Base-by-base conservation (phyloP, 1,139 yeast genomes). In the Hemisphaericaspora xylofermentans region DNA sequence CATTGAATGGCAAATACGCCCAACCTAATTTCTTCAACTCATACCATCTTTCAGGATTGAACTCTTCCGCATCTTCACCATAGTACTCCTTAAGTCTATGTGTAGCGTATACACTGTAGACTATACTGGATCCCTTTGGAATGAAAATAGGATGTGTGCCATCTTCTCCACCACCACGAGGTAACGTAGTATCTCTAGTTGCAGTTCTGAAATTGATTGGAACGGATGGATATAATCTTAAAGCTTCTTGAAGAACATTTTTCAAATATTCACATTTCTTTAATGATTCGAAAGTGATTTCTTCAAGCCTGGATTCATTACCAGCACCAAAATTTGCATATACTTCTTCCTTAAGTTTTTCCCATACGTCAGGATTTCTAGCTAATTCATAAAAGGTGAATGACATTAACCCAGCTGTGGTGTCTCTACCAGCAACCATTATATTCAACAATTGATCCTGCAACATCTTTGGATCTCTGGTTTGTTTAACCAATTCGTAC, bases 1-100 rank as follows among this genome's bases (percentile, higher is more conserved):
- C 84, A 49, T 78, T 79, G 63, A 78, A 78, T 15, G 82, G 82
- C 28, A 78, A 57, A 53, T 64, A 78, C 26, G 73, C 75, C 82
- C 82, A 78, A 35, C 76, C 76, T 40, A 70, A 60, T 53, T 58
- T 65, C 41, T 56, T 59, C 19, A 49, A 55, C 46, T 58, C 66
- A 14, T 53, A 54, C 80, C 81, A 76, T 44, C 82, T 66, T 48
- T 75, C 80, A 5, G 82, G 82, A 38, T 64, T 63, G 59, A 72
- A 77, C 35, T 52, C 71, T 3, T 48, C 43, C 8, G 79, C 69
- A 46, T 76, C 80, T 37, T 68, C 61, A 31, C 83, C 84, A 61
- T 74, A 79, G 49, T 60, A 58, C 26, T 56, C 56, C 36, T 59
- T 58, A 43, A 64, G 57, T 47, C 81, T 68, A 50, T 79, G 84